Conservation (phyloP, 1,284 basidiomycete species). For the Lentinus polychrous region DNA sequence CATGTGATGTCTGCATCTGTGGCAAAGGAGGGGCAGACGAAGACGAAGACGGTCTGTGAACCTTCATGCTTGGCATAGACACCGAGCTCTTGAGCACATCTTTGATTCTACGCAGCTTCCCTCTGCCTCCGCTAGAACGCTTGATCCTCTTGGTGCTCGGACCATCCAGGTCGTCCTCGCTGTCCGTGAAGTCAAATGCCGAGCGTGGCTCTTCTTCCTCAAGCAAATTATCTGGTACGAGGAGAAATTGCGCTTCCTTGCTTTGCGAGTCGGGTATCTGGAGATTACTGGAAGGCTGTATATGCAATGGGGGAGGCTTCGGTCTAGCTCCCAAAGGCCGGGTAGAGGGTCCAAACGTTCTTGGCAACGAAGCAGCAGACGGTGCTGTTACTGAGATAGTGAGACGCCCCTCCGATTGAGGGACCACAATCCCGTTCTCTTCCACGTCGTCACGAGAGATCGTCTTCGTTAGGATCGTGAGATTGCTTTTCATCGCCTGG, state of each 20-base stretch:
- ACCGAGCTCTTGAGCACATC: slow-evolving; percentile 4
- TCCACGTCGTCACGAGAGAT: not conserved
- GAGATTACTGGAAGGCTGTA: not conserved
- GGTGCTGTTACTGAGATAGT: not conserved
- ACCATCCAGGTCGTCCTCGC: not conserved
- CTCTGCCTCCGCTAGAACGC: not conserved
- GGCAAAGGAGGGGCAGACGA: too few species aligned
- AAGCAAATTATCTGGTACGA: not conserved
- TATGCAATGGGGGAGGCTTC: not conserved
- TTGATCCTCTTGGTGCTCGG: too few species aligned
- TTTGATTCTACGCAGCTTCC: not conserved
- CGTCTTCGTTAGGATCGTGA: not conserved
- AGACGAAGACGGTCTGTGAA: too few species aligned
- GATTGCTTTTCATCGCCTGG: not conserved
- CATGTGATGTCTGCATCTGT: too few species aligned
- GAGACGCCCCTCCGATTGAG: not conserved
- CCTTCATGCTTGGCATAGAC: slow-evolving; percentile 2
- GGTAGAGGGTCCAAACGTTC: not conserved
- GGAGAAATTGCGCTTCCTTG: too few species aligned
- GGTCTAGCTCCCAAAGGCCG: not conserved
- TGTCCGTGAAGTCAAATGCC: slow-evolving; percentile 2
- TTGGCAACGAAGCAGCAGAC: not conserved
- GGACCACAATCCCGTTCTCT: not conserved
- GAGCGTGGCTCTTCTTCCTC: not conserved
- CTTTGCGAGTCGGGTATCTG: not conserved